Conservation (phyloP, 805 yeast genomes). For the Myxozyma kluyveri region DNA sequence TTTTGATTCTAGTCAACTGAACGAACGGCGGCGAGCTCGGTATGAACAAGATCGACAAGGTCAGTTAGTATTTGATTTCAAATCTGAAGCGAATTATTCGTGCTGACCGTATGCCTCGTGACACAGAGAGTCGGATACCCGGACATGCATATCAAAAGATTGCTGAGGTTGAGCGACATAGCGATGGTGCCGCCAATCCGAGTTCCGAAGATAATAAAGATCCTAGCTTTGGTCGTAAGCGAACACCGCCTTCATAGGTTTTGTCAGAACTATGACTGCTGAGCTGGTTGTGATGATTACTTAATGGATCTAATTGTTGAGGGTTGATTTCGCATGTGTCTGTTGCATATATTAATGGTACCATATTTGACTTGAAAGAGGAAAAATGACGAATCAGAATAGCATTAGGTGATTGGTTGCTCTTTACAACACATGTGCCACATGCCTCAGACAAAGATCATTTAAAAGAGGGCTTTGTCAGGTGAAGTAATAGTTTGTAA, state of each 20-base stretch:
- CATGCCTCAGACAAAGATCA: too few relatives aligned
- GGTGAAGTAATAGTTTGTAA: too few relatives aligned
- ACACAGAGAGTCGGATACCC: slow-evolving; percentile 11
- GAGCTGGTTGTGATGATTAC: background rate
- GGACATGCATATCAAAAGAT: slow-evolving; percentile 24
- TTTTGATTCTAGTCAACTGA: slow-evolving; percentile 13
- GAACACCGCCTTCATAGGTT: background rate
- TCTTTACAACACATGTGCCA: too few relatives aligned
- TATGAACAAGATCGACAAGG: slow-evolving; percentile 18
- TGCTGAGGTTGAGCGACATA: slow-evolving; percentile 23
- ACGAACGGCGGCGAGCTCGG: slow-evolving; percentile 13
- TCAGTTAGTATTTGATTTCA: background rate
- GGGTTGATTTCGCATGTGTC: too few relatives aligned
- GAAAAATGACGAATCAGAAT: too few relatives aligned
- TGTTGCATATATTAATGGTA: too few relatives aligned
- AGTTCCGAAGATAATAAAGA: slow-evolving; percentile 26
- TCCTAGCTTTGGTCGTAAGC: slow-evolving; percentile 21
- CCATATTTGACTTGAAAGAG: too few relatives aligned
- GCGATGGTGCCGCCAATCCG: slow-evolving; percentile 28
- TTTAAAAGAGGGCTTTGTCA: too few relatives aligned
- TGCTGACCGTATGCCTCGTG: background rate
- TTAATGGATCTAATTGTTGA: background rate
- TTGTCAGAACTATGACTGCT: background rate
- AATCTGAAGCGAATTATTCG: background rate
- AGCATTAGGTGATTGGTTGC: too few relatives aligned